Conservation (phyloP, 2,329 filamentous ascomycete species). For the Exserohilum rostratum region DNA sequence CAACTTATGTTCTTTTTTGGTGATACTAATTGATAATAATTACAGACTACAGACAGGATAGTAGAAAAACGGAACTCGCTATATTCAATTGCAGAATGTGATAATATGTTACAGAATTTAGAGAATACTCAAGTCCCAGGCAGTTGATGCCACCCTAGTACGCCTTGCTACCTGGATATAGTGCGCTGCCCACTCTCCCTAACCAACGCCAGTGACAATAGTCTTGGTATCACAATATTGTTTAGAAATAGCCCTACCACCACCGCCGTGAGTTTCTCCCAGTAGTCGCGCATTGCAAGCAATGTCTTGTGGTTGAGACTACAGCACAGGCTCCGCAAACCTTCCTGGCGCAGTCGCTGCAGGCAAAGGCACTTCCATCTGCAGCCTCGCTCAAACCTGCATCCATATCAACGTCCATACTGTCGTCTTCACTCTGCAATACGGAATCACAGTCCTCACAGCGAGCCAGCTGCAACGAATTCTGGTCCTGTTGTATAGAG, state of each 20-base stretch:
- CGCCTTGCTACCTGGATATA: background rate
- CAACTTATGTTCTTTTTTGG: too few species aligned
- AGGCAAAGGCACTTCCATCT: conserved; percentile 42
- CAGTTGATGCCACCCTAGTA: too few species aligned
- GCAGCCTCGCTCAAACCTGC: conserved; percentile 35
- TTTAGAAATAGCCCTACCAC: conserved; percentile 9
- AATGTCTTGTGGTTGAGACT: conserved; percentile 45
- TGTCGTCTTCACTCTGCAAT: conserved; percentile 37
- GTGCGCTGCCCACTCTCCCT: background rate
- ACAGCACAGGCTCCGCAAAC: conserved; percentile 54
- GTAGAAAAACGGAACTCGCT: too few species aligned
- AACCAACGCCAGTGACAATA: background rate
- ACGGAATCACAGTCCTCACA: conserved; percentile 55
- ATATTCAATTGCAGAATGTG: too few species aligned
- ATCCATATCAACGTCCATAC: conserved; percentile 50
- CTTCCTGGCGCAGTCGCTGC: conserved; percentile 46
- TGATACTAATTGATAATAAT: too few species aligned
- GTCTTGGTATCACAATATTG: background rate
- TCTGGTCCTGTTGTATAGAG: conserved; percentile 16
- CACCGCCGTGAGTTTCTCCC: conserved; percentile 19
- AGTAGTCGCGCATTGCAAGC: conserved; percentile 49
- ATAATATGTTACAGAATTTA: too few species aligned
- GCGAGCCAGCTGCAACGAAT: conserved; percentile 21
- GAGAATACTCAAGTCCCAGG: too few species aligned
- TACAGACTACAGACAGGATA: too few species aligned